phyloP scores from a whole-genome alignment of 2,329 filamentous ascomycete species.

The Colletotrichum truncatum region DNA sequence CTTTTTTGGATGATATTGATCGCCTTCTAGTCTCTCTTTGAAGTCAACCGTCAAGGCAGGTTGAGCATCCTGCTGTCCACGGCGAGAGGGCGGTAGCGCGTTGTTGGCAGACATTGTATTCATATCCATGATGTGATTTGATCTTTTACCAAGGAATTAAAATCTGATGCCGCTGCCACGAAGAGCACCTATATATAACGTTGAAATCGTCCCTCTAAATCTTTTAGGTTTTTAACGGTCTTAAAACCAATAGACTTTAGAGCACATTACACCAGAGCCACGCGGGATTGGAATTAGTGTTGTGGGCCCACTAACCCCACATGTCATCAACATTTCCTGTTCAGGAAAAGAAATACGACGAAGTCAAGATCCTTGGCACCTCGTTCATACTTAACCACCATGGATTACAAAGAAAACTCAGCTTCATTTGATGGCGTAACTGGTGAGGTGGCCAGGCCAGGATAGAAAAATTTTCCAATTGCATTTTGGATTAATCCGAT shows the following conservation, averaged over 20 bases:
- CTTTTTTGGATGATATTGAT: background rate
- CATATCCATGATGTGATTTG: background rate
- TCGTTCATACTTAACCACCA: background rate
- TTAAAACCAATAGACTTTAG: too few species aligned
- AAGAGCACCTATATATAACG: too few species aligned
- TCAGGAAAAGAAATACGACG: conserved; percentile 18
- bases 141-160: too few species aligned
- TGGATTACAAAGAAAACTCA: background rate
- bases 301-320: too few species aligned
- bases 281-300: too few species aligned
- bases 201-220: too few species aligned
- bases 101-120: background rate
- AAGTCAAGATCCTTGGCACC: background rate
- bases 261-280: too few species aligned
- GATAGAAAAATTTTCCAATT: background rate
- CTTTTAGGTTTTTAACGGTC: too few species aligned
- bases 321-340: background rate
- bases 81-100: background rate
- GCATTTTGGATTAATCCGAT: background rate
- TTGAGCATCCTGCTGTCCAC: background rate
- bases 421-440: background rate
- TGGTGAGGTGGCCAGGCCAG: too few species aligned
- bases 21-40: background rate
- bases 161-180: too few species aligned
- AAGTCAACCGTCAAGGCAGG: background rate